Conservation (phyloP, 306 rosid genomes). For the Malus sylvestris region DNA sequence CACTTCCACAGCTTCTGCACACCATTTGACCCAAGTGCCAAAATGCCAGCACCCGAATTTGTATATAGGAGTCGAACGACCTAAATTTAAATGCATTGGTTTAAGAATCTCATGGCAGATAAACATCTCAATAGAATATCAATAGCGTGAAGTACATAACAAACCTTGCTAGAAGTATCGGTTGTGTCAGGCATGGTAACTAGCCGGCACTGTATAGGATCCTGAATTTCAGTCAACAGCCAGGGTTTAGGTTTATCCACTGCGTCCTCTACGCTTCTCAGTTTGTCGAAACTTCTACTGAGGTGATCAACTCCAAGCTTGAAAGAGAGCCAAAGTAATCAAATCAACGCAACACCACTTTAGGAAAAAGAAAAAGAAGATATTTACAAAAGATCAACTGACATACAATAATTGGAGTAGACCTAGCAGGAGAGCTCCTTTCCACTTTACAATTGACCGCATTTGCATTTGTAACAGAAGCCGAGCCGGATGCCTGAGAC, state of each 20-base stretch:
- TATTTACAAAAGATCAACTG: slow-evolving; percentile 2
- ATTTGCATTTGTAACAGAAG: slow-evolving; percentile 43
- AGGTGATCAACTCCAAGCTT: slow-evolving; percentile 63
- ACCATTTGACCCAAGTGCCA: slow-evolving; percentile 90
- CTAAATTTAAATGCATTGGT: slow-evolving; percentile 25
- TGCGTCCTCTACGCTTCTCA: slow-evolving; percentile 50
- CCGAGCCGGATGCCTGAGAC: slow-evolving; percentile 51
- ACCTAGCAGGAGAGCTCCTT: slow-evolving; percentile 71
- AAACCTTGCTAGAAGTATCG: slow-evolving; percentile 73
- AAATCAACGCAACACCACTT: slow-evolving; percentile 16
- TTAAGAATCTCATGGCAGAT: slow-evolving; percentile 11
- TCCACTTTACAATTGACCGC: slow-evolving; percentile 71
- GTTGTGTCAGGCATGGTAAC: slow-evolving; percentile 72
- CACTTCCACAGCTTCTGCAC: slow-evolving; percentile 88
- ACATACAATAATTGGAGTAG: slow-evolving; percentile 62
- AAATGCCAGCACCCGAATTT: slow-evolving; percentile 65
- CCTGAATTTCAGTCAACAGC: slow-evolving; percentile 78
- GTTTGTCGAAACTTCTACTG: slow-evolving; percentile 54
- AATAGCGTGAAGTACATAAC: slow-evolving; percentile 19
- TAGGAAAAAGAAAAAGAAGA: not conserved
- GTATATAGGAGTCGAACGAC: slow-evolving; percentile 75
- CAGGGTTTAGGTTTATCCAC: slow-evolving; percentile 60
- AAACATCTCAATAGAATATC: slow-evolving; percentile 8
- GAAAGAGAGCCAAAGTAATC: slow-evolving; percentile 23
- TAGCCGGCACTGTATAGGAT: slow-evolving; percentile 61